Evolutionary conservation across 371 early-diverging fungal species (phyloP).

Genomic region (Mortierella sp.): DNA sequence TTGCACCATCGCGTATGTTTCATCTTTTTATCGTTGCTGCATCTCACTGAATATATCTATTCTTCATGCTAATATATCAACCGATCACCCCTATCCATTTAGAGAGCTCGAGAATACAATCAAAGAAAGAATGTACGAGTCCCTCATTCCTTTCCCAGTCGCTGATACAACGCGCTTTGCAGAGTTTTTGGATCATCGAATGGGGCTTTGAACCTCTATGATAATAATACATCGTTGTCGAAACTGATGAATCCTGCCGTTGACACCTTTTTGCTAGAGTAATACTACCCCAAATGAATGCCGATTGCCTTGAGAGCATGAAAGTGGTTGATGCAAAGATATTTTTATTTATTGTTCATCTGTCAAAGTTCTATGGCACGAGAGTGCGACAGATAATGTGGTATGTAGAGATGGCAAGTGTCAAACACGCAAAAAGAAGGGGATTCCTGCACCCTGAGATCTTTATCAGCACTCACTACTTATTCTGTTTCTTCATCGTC

Average conservation of each 20-base stretch:
- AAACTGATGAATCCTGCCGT: no score
- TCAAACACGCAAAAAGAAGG: neutral
- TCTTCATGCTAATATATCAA: neutral
- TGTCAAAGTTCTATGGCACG: conserved; percentile 5
- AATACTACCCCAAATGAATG: no score
- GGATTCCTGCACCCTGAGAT: conserved; percentile 20
- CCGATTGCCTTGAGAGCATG: neutral
- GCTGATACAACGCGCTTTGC: conserved; percentile 39
- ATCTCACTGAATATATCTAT: neutral
- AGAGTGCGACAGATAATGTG: conserved; percentile 1
- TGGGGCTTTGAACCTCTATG: conserved; percentile 3
- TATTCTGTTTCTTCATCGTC: conserved; percentile 29
- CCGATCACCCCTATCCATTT: neutral
- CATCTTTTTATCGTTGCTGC: neutral
- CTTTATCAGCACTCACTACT: conserved; percentile 27
- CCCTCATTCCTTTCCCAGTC: conserved; percentile 31
- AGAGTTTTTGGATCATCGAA: conserved; percentile 20
- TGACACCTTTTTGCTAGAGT: no score
- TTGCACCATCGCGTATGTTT: conserved; percentile 59
- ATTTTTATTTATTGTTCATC: neutral
- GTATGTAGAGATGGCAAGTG: neutral
- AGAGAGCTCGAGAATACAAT: conserved; percentile 23
- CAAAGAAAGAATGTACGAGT: conserved; percentile 26
- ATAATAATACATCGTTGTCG: neutral
- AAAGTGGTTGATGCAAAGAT: neutral